Evolutionary conservation across 176 grass and related monocot genomes (phyloP).

Genomic region (Phyllostachys edulis): DNA sequence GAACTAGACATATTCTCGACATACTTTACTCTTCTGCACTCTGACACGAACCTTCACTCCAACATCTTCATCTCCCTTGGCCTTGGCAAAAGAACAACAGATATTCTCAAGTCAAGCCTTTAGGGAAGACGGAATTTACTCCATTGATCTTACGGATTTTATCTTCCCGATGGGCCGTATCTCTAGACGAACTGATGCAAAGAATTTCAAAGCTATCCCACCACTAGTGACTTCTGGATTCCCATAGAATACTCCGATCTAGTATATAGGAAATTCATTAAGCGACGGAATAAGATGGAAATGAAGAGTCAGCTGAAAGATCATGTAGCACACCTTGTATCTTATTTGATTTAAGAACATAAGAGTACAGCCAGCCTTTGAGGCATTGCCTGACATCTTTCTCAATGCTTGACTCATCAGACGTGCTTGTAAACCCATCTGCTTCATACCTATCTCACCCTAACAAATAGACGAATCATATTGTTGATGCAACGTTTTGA

Average conservation of each 20-base stretch:
- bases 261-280: slow-evolving; percentile 27
- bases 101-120: slow-evolving; percentile 1
- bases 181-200: slow-evolving; percentile 97
- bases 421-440: slow-evolving; percentile 97
- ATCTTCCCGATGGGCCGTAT: slow-evolving; percentile 93
- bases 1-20: slow-evolving; percentile 17
- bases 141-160: slow-evolving; percentile 79
- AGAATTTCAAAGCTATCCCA: slow-evolving; percentile 97
- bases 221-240: slow-evolving; percentile 99
- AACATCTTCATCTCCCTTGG: slow-evolving; percentile 95
- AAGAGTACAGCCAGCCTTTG: slow-evolving; percentile 96
- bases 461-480: slow-evolving; percentile 26
- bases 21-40: slow-evolving; percentile 99
- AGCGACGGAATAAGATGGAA: slow-evolving; percentile 24
- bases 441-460: slow-evolving; percentile 99
- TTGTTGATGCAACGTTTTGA: slow-evolving; percentile 3
- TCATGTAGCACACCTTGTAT: slow-evolving; percentile 75
- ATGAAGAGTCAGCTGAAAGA: slow-evolving; percentile 15
- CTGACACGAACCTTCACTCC: slow-evolving; percentile 94
- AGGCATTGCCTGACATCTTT: slow-evolving; percentile 99
- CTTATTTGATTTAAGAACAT: slow-evolving; percentile 99
- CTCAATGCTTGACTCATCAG: slow-evolving; percentile 99
- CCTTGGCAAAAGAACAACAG: slow-evolving; percentile 49
- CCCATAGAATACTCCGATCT: slow-evolving; percentile 99
- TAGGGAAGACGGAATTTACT: slow-evolving; percentile 11